A percentile compares a stretch with the other conserved stretches of the same genome.
These are phyloP conservation scores for Pelargonium nanum DNA, from an alignment of 345 rosid species.

Conservation along the genomic window DNA sequence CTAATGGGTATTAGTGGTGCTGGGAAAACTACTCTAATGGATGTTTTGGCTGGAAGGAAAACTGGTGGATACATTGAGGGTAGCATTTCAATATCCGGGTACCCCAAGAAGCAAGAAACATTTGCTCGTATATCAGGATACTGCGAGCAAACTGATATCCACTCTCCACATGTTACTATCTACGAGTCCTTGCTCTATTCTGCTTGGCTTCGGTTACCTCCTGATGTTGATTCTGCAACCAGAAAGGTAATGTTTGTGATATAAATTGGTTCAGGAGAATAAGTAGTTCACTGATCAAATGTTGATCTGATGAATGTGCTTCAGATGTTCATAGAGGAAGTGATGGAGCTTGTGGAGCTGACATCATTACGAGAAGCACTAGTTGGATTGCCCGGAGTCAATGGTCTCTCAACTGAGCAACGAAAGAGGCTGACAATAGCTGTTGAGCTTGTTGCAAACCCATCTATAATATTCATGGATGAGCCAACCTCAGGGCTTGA, in stretches of 20 bases:
- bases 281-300: too few species aligned
- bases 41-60: slow-evolving; percentile 67
- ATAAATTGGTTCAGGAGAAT: neutral
- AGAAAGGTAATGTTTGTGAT: slow-evolving; percentile 33
- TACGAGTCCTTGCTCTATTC: slow-evolving; percentile 52
- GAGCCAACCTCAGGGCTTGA: slow-evolving; percentile 69
- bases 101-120: slow-evolving; percentile 59
- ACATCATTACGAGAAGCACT: slow-evolving; percentile 38
- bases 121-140: slow-evolving; percentile 63
- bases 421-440: slow-evolving; percentile 64
- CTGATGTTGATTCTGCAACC: slow-evolving; percentile 46
- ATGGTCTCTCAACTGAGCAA: slow-evolving; percentile 54
- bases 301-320: too few species aligned
- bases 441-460: slow-evolving; percentile 65
- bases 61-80: slow-evolving; percentile 57
- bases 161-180: slow-evolving; percentile 60
- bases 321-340: slow-evolving; percentile 64
- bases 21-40: slow-evolving; percentile 70
- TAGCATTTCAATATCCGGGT: slow-evolving; percentile 43
- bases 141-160: slow-evolving; percentile 66
- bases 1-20: slow-evolving; percentile 69
- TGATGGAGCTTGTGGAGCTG: slow-evolving; percentile 66
- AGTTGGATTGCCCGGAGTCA: slow-evolving; percentile 51
- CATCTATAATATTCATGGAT: slow-evolving; percentile 67
- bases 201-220: slow-evolving; percentile 54